phyloP scores from a whole-genome alignment of 495 filamentous ascomycete species.

The Podospora conica region DNA sequence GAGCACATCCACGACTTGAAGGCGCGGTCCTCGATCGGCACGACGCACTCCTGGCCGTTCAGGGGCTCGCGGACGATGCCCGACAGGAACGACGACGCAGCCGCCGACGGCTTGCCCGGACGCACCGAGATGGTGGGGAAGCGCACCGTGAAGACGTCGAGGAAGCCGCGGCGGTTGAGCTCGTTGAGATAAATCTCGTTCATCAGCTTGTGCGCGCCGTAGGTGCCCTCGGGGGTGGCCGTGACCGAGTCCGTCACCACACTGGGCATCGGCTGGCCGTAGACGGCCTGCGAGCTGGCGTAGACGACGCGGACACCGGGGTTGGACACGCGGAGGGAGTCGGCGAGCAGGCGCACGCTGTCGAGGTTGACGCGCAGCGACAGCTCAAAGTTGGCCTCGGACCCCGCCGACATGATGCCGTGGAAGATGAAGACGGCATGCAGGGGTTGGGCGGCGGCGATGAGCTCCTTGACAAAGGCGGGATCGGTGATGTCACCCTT shows the following conservation, averaged over 20 bases:
- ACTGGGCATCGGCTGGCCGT: slow-evolving; percentile 32
- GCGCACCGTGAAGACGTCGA: slow-evolving; percentile 61
- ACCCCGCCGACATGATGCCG: slow-evolving; percentile 77
- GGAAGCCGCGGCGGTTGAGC: slow-evolving; percentile 60
- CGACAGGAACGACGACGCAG: slow-evolving; percentile 66
- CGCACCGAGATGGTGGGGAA: slow-evolving; percentile 72
- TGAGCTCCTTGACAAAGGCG: slow-evolving; percentile 41
- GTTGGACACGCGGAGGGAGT: slow-evolving; percentile 50
- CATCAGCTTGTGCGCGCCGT: slow-evolving; percentile 76
- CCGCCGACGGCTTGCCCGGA: slow-evolving; percentile 67
- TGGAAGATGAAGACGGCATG: slow-evolving; percentile 71
- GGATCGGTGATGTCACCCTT: slow-evolving; percentile 58
- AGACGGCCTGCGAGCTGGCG: slow-evolving; percentile 41
- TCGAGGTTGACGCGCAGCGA: slow-evolving; percentile 71
- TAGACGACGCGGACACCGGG: slow-evolving; percentile 62
- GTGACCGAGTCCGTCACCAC: slow-evolving; percentile 39
- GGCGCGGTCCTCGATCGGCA: slow-evolving; percentile 52
- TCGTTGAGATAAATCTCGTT: slow-evolving; percentile 70
- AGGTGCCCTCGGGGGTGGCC: slow-evolving; percentile 63
- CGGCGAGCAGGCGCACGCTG: slow-evolving; percentile 57
- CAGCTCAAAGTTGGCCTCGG: slow-evolving; percentile 69
- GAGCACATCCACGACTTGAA: slow-evolving; percentile 65
- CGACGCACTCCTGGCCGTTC: slow-evolving; percentile 55
- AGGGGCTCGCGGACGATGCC: slow-evolving; percentile 55
- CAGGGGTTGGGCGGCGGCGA: slow-evolving; percentile 42